Evolutionary conservation across 2,329 filamentous ascomycete genomes (phyloP).

Genomic region (Cordyceps farinosa): DNA sequence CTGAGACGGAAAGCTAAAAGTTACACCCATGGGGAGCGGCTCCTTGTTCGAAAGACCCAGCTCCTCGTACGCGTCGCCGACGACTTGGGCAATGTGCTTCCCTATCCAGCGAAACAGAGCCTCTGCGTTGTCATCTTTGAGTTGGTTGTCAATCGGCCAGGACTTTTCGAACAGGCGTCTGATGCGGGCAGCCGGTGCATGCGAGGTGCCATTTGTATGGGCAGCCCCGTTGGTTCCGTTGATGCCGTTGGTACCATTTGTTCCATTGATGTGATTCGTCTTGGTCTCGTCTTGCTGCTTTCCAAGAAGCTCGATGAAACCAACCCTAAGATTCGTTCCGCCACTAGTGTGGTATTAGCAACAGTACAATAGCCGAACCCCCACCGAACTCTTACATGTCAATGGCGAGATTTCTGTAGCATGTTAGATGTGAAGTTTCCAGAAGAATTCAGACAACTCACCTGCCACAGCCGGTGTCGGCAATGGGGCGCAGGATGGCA

Average conservation of each 20-base stretch:
- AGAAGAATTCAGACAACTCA: slow-evolving; percentile 33
- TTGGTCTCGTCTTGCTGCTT: slow-evolving; percentile 25
- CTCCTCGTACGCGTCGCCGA: slow-evolving; percentile 51
- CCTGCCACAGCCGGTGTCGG: slow-evolving; percentile 43
- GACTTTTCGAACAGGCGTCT: slow-evolving; percentile 62
- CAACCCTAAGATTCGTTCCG: slow-evolving; percentile 65
- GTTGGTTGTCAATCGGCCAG: slow-evolving; percentile 70
- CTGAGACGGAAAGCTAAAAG: slow-evolving; percentile 68
- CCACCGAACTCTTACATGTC: slow-evolving; percentile 53
- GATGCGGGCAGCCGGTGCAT: slow-evolving; percentile 37
- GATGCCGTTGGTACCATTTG: slow-evolving; percentile 17
- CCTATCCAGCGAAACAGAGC: slow-evolving; percentile 81
- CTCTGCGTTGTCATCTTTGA: slow-evolving; percentile 71
- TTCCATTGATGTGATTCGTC: slow-evolving; percentile 22
- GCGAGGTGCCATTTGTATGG: background rate
- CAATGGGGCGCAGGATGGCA: slow-evolving; percentile 50
- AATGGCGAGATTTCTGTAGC: slow-evolving; percentile 54
- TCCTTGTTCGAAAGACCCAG: slow-evolving; percentile 41
- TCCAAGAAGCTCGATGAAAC: slow-evolving; percentile 59
- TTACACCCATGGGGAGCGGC: slow-evolving; percentile 61
- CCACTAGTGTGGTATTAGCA: slow-evolving; percentile 45
- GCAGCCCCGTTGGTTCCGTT: slow-evolving; percentile 5
- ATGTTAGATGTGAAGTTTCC: background rate
- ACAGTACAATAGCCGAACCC: slow-evolving; percentile 19
- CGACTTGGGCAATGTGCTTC: slow-evolving; percentile 69